These are phyloP conservation scores for Phytophthora litchii DNA, from an alignment of 352 stramenopile species.

Conservation along the genomic window DNA sequence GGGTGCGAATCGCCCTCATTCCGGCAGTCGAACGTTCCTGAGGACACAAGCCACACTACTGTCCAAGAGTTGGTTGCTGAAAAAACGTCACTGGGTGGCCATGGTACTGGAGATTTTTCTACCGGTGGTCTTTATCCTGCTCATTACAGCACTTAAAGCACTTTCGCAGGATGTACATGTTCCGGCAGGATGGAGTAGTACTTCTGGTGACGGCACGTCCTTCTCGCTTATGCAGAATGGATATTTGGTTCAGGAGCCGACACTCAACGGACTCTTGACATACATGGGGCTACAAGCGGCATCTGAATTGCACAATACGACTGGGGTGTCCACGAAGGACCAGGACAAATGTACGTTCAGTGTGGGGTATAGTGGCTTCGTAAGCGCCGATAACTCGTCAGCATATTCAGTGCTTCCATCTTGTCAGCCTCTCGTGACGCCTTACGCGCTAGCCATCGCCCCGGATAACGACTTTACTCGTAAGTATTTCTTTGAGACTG, in stretches of 20 bases:
- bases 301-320: conserved; percentile 38
- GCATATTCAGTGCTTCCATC: conserved; percentile 36
- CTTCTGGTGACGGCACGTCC: conserved; percentile 19
- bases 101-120: conserved; percentile 64
- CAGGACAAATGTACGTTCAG: conserved; percentile 25
- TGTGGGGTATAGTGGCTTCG: conserved; percentile 39
- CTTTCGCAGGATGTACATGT: conserved; percentile 63
- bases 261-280: conserved; percentile 57
- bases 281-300: conserved; percentile 44
- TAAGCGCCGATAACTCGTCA: conserved; percentile 45
- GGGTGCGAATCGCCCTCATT: conserved; percentile 11
- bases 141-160: conserved; percentile 57
- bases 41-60: conserved; percentile 49
- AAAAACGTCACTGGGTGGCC: conserved; percentile 62
- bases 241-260: conserved; percentile 57
- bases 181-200: conserved; percentile 63
- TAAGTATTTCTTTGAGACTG: conserved; percentile 63
- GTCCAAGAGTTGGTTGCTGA: conserved; percentile 80
- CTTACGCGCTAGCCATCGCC: conserved; percentile 60
- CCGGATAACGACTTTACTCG: conserved; percentile 66
- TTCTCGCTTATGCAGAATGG: conserved; percentile 38
- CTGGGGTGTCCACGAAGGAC: conserved; percentile 7
- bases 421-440: conserved; percentile 39
- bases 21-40: conserved; percentile 13
- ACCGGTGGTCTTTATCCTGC: conserved; percentile 70